These are phyloP conservation scores for Vitrella brassicaformis DNA, from an alignment of 73 alveolate genomes.

Conservation along the genomic window DNA sequence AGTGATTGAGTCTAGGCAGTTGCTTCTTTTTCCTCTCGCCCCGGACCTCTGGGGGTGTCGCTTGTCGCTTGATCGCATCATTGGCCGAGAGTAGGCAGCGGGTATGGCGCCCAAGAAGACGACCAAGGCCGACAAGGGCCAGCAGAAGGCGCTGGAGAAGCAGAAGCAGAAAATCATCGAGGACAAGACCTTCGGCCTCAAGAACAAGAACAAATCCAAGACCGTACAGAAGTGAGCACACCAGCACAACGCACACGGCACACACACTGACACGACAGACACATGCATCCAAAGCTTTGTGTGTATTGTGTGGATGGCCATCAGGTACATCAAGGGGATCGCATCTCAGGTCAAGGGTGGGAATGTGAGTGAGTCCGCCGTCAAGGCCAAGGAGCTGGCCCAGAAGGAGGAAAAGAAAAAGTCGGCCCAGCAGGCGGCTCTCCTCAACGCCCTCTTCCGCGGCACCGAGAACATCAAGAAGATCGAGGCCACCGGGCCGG, in stretches of 20 bases:
- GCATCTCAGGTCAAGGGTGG: slow-evolving; percentile 28
- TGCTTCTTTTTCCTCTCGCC: too few species aligned
- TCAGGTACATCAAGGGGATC: slow-evolving; percentile 41
- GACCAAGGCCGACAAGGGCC: slow-evolving; percentile 1
- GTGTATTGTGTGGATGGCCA: too few species aligned
- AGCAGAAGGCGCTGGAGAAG: slow-evolving; percentile 73
- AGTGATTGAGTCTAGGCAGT: too few species aligned
- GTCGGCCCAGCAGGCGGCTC: slow-evolving; percentile 64
- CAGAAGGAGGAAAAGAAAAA: slow-evolving; percentile 71
- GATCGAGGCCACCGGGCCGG: slow-evolving; percentile 66
- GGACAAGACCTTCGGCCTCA: slow-evolving; percentile 93
- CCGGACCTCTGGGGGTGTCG: too few species aligned
- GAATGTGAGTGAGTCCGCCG: slow-evolving; percentile 19
- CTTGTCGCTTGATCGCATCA: too few species aligned
- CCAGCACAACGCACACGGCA: slow-evolving; percentile 4
- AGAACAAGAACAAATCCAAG: slow-evolving; percentile 86
- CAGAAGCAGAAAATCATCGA: slow-evolving; percentile 84
- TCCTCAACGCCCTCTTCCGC: slow-evolving; percentile 65
- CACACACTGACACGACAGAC: too few species aligned
- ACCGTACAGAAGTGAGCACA: slow-evolving; percentile 70
- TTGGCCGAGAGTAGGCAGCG: not conserved
- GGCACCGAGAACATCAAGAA: slow-evolving; percentile 56
- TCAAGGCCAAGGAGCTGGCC: slow-evolving; percentile 29
- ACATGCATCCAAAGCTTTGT: too few species aligned
- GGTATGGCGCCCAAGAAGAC: slow-evolving; percentile 21